phyloP scores from a whole-genome alignment of 2,329 filamentous ascomycete genomes.

The Cladosporium sp. region DNA sequence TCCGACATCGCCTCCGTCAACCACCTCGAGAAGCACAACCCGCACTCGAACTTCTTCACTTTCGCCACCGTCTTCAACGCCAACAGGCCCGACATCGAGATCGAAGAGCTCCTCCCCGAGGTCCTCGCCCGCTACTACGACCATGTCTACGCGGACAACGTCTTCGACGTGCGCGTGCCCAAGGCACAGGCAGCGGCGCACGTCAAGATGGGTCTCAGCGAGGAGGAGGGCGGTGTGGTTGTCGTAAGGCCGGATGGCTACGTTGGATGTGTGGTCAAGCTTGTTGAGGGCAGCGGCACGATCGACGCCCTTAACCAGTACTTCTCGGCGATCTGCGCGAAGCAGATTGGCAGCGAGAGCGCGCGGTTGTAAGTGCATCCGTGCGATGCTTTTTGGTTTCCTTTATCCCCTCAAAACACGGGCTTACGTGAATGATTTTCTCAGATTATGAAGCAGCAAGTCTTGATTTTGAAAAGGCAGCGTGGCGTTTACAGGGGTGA shows the following conservation, averaged over 20 bases:
- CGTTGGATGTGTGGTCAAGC: conserved; percentile 70
- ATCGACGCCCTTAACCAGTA: conserved; percentile 83
- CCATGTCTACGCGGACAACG: conserved; percentile 84
- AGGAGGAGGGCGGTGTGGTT: conserved; percentile 73
- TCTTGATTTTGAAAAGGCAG: background rate
- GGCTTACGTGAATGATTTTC: conserved; percentile 3
- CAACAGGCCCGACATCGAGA: conserved; percentile 68
- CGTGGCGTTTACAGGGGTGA: background rate
- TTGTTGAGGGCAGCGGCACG: conserved; percentile 76
- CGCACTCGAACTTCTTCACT: conserved; percentile 80
- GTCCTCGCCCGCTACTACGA: conserved; percentile 74
- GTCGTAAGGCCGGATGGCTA: conserved; percentile 87
- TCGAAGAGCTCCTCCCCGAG: conserved; percentile 68
- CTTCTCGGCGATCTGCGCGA: conserved; percentile 71
- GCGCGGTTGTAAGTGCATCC: conserved; percentile 16
- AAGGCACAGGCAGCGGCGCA: conserved; percentile 74
- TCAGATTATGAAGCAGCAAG: background rate
- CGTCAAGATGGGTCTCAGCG: conserved; percentile 78
- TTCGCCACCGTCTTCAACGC: conserved; percentile 74
- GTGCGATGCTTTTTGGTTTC: background rate
- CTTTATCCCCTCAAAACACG: background rate
- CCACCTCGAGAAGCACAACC: conserved; percentile 80
- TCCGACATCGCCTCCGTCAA: conserved; percentile 63
- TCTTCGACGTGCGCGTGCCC: conserved; percentile 69
- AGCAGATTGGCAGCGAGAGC: conserved; percentile 43